These are phyloP conservation scores for Venturia carpophila DNA, from an alignment of 2,329 filamentous ascomycete species.

Conservation along the genomic window DNA sequence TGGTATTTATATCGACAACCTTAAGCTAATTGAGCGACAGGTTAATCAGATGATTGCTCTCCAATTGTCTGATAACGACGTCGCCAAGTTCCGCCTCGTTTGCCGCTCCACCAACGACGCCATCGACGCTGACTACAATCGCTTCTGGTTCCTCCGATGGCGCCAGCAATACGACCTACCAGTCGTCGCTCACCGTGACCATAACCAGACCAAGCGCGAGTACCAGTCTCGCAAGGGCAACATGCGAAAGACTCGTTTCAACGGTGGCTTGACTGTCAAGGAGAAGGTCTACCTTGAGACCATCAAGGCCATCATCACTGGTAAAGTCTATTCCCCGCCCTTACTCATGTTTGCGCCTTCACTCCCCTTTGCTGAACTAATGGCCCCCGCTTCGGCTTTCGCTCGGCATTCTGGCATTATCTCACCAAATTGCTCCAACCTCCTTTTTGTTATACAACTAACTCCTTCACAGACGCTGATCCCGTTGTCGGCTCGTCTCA, in stretches of 20 bases:
- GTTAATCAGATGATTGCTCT: conserved; percentile 35
- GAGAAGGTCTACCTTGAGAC: conserved; percentile 25
- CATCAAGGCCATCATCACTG: conserved; percentile 9
- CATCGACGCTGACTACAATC: conserved; percentile 33
- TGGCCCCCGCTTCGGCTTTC: background rate
- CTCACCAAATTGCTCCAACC: background rate
- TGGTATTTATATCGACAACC: background rate
- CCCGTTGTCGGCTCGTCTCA: background rate
- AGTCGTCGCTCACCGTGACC: conserved; percentile 20
- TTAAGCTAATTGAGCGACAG: conserved; percentile 24
- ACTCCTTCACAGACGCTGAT: background rate
- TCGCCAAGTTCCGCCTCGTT: conserved; percentile 34
- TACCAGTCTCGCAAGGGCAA: conserved; percentile 31
- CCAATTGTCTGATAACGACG: conserved; percentile 37
- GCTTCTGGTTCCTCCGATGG: conserved; percentile 44
- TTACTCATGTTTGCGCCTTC: background rate
- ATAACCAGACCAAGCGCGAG: conserved; percentile 25
- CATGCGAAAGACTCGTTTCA: conserved; percentile 25
- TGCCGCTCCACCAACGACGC: conserved; percentile 35
- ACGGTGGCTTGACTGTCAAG: conserved; percentile 21
- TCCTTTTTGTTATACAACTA: background rate
- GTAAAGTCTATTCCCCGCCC: conserved; percentile 7
- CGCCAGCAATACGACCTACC: conserved; percentile 34
- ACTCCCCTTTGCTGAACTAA: background rate
- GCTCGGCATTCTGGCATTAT: background rate